Conservation (phyloP, 345 rosid species). For the Brassica rapa region DNA sequence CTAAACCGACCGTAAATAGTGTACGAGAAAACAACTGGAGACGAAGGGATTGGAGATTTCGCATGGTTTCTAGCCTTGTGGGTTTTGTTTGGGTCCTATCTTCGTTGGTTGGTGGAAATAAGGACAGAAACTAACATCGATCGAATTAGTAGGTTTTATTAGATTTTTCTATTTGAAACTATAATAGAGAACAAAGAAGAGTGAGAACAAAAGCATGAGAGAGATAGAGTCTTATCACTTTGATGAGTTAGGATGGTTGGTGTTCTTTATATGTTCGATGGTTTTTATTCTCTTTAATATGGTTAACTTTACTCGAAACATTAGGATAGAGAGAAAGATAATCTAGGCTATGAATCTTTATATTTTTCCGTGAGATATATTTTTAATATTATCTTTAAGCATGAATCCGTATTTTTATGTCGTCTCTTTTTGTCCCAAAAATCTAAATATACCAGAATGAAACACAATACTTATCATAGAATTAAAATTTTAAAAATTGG, state of each 20-base stretch:
- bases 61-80: slow-evolving; percentile 30
- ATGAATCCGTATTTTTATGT: slow-evolving; percentile 34
- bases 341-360: slow-evolving; percentile 29
- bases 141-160: slow-evolving; percentile 19
- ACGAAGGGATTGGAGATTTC: slow-evolving; percentile 26
- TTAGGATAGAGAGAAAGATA: slow-evolving; percentile 17
- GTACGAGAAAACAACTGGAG: slow-evolving; percentile 25
- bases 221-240: slow-evolving; percentile 31
- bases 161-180: slow-evolving; percentile 22
- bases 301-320: slow-evolving; percentile 35
- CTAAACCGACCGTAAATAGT: slow-evolving; percentile 26
- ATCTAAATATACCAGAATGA: slow-evolving; percentile 13
- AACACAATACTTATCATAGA: slow-evolving; percentile 8
- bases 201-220: slow-evolving; percentile 31
- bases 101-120: slow-evolving; percentile 27
- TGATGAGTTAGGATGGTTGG: slow-evolving; percentile 39
- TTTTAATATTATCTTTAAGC: slow-evolving; percentile 23
- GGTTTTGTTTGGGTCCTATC: background rate
- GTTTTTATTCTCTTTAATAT: slow-evolving; percentile 35
- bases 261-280: slow-evolving; percentile 40
- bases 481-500: background rate
- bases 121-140: slow-evolving; percentile 19
- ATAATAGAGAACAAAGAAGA: slow-evolving; percentile 28
- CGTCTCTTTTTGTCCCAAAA: slow-evolving; percentile 17
- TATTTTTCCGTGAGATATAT: slow-evolving; percentile 21